Evolutionary conservation across 768 basidiomycete genomes (phyloP), one percentile per base, ranked within the genome.

Genomic region (Phylloporus sp.): DNA sequence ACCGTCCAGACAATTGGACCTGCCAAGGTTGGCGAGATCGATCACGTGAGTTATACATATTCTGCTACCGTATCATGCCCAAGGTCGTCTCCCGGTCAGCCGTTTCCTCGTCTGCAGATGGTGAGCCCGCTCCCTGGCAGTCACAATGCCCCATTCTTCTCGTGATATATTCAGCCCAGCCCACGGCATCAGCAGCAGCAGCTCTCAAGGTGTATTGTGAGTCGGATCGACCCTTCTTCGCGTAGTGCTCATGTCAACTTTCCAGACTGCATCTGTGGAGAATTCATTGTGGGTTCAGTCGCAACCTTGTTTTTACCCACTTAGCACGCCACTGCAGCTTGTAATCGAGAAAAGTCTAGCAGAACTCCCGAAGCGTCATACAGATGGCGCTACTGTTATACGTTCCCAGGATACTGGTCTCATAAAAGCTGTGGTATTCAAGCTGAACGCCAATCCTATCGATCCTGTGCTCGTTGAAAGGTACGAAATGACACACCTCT

Each of bases 1-100:
- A 48, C 46, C 3, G 36, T 26, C 22, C 22, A 38, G 54, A 54
- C 60, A 64, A 60, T 68, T 65, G 45, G 52, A 41, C 45, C 36
- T 49, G 42, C 18, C 42, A 42, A 29, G 40, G 42, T 54, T 52
- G 44, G 46, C 36, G 36, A 36, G 48, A 27, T 24, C n/a, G 41
- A 42, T 66, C 66, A 66, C 63, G 59, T 68, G 62, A 50, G 17
- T 21, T 43, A 51, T 53, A 43, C 35, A 45, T 46, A 24, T 38
- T 32, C 29, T 47, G 23, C 22, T 15, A 43, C 10, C 35, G 28
- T 21, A 50, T 54, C 48, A 95, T 95, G 92, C 92, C 92, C 43
- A 94, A 94, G 67, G 88, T 96, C 52, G 79, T 93, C 60, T 91
- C 90, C 4, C 80, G 90, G 54, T 92, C 88, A 33, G 84, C 88